phyloP scores from a whole-genome alignment of 352 stramenopile genomes.

The Phytopythium sindhum region DNA sequence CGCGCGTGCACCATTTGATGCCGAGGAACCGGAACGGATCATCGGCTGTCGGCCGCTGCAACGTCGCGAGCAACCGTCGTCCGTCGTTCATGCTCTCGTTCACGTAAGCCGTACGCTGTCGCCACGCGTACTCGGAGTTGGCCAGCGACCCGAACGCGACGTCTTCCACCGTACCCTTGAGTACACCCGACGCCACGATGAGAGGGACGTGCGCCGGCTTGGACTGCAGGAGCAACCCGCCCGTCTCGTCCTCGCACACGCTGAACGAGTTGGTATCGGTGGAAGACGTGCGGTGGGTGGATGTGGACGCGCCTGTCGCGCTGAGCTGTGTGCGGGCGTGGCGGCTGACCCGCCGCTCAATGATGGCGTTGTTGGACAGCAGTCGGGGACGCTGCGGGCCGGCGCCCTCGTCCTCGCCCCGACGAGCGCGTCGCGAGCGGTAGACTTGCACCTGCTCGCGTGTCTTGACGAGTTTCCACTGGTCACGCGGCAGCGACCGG shows the following conservation, averaged over 20 bases:
- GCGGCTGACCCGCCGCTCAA: conserved; percentile 22
- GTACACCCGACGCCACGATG: conserved; percentile 26
- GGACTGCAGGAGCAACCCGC: conserved; percentile 23
- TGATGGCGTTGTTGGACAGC: conserved; percentile 37
- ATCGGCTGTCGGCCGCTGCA: conserved; percentile 34
- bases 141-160: conserved; percentile 39
- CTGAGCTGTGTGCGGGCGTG: conserved; percentile 19
- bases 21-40: conserved; percentile 52
- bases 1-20: conserved; percentile 39
- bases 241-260: conserved; percentile 30
- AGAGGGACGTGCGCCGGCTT: conserved; percentile 34
- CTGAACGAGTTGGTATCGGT: conserved; percentile 34
- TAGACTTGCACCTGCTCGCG: conserved; percentile 61
- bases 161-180: conserved; percentile 43
- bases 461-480: conserved; percentile 55
- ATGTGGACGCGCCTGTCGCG: conserved; percentile 14
- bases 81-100: conserved; percentile 32
- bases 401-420: conserved; percentile 16
- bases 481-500: conserved; percentile 24
- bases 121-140: conserved; percentile 30
- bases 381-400: conserved; percentile 34
- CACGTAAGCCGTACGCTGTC: conserved; percentile 37
- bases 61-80: conserved; percentile 33
- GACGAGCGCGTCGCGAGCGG: conserved; percentile 30
- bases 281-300: conserved; percentile 6